Evolutionary conservation across 192 early-diverging fungal species (phyloP).

Genomic region (Backusella australiensis): DNA sequence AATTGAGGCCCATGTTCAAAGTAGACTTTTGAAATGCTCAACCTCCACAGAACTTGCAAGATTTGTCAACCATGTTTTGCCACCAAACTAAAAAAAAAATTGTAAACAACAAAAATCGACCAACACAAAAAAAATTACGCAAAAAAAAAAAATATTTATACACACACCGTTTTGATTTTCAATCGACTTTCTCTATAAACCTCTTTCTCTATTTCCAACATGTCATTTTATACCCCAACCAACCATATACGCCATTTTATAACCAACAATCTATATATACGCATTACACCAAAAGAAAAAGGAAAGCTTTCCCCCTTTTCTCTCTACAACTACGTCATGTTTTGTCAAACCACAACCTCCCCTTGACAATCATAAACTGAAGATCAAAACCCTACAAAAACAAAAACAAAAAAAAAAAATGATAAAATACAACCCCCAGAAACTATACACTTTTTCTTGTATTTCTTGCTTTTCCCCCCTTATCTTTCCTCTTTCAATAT

Average conservation of each 20-base stretch:
- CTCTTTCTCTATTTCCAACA: not conserved
- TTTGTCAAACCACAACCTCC: not conserved
- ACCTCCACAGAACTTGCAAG: slow-evolving; percentile 26
- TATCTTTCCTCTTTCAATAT: not conserved
- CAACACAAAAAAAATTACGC: not conserved
- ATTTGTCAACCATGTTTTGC: slow-evolving; percentile 33
- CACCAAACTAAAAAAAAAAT: slow-evolving; percentile 10
- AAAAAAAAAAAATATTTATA: not conserved
- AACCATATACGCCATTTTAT: not conserved
- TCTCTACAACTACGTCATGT: not conserved
- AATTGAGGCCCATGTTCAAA: slow-evolving; percentile 36
- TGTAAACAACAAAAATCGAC: not conserved
- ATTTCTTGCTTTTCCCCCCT: not conserved
- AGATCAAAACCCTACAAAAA: not conserved
- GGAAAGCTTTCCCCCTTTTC: not conserved
- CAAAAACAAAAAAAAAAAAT: not conserved
- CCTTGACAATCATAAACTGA: not conserved
- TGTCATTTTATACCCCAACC: not conserved
- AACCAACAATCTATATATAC: not conserved
- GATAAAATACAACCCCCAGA: not conserved
- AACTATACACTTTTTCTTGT: not conserved
- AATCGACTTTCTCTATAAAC: not conserved
- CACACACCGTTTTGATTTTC: not conserved
- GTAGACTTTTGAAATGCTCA: slow-evolving; percentile 24
- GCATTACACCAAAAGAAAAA: not conserved